phyloP scores from a whole-genome alignment of 208 protist genomes.

The Porcisia deanei region DNA sequence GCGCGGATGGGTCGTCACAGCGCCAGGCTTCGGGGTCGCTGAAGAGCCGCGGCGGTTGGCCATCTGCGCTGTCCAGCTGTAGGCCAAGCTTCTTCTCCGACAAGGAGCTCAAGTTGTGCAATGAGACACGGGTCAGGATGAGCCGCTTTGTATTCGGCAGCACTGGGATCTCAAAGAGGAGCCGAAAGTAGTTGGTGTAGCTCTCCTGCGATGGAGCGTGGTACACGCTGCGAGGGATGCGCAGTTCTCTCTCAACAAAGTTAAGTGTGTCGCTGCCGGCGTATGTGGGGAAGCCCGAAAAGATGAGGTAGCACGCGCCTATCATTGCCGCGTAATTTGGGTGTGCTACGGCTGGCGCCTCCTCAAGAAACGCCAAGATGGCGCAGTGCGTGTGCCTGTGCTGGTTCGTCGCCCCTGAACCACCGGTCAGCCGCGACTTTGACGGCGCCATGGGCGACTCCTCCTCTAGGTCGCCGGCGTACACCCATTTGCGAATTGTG shows the following conservation, averaged over 20 bases:
- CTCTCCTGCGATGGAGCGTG: slow-evolving; percentile 72
- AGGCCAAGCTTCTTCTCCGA: slow-evolving; percentile 50
- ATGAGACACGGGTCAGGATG: slow-evolving; percentile 44
- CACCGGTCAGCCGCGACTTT: slow-evolving; percentile 3
- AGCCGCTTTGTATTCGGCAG: slow-evolving; percentile 64
- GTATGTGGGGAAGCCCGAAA: slow-evolving; percentile 55
- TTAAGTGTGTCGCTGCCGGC: slow-evolving; percentile 51
- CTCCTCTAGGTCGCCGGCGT: slow-evolving; percentile 25
- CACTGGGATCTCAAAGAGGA: slow-evolving; percentile 76
- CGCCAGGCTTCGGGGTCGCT: slow-evolving; percentile 62
- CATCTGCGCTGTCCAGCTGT: slow-evolving; percentile 49
- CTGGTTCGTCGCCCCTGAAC: neutral
- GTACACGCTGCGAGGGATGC: slow-evolving; percentile 52
- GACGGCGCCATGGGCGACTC: slow-evolving; percentile 1
- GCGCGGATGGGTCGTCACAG: slow-evolving; percentile 28
- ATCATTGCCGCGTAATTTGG: slow-evolving; percentile 84
- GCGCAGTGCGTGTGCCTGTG: slow-evolving; percentile 42
- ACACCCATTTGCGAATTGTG: slow-evolving; percentile 71
- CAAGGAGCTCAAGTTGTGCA: slow-evolving; percentile 61
- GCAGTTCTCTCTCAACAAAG: slow-evolving; percentile 64
- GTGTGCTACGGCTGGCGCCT: slow-evolving; percentile 43
- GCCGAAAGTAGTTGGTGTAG: slow-evolving; percentile 84
- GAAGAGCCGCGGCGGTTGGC: slow-evolving; percentile 36
- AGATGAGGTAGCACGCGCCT: slow-evolving; percentile 73
- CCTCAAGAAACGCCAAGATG: slow-evolving; percentile 73